A percentile compares a stretch with the other conserved stretches of the same genome.
Conservation (phyloP, 805 yeast species). For the Ogataea pini region DNA sequence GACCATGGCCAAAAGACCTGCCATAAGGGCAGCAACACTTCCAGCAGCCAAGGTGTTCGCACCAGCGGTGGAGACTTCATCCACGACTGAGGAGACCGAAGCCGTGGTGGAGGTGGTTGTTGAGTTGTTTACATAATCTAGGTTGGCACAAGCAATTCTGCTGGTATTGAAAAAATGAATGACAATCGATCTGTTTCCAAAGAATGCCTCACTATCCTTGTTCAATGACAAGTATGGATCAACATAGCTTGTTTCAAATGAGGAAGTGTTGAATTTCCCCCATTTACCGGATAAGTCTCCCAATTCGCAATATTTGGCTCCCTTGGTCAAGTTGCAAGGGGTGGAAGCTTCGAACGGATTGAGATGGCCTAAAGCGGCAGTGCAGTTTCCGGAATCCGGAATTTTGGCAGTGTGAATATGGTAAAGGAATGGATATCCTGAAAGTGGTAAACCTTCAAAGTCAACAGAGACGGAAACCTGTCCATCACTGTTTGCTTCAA, state of each 20-base stretch:
- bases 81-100: slow-evolving; percentile 1
- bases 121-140: slow-evolving; percentile 21
- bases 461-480: slow-evolving; percentile 44
- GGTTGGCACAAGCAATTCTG: slow-evolving; percentile 58
- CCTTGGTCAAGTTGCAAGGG: slow-evolving; percentile 38
- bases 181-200: slow-evolving; percentile 47
- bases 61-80: slow-evolving; percentile 7
- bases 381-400: slow-evolving; percentile 39
- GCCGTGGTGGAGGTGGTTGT: slow-evolving; percentile 9
- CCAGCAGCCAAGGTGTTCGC: slow-evolving; percentile 12
- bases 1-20: slow-evolving; percentile 23
- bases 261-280: slow-evolving; percentile 46
- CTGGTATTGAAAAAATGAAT: slow-evolving; percentile 52
- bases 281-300: slow-evolving; percentile 53
- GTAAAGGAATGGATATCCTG: slow-evolving; percentile 47
- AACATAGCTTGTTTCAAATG: slow-evolving; percentile 40
- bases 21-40: slow-evolving; percentile 11
- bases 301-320: slow-evolving; percentile 43
- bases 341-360: slow-evolving; percentile 43
- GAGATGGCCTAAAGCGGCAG: slow-evolving; percentile 44
- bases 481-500: slow-evolving; percentile 7
- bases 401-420: slow-evolving; percentile 45
- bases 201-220: slow-evolving; percentile 38
- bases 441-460: slow-evolving; percentile 43
- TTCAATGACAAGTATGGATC: slow-evolving; percentile 46